Evolutionary conservation across 2,329 filamentous ascomycete genomes (phyloP).

Genomic region (Apiospora saccharicola): DNA sequence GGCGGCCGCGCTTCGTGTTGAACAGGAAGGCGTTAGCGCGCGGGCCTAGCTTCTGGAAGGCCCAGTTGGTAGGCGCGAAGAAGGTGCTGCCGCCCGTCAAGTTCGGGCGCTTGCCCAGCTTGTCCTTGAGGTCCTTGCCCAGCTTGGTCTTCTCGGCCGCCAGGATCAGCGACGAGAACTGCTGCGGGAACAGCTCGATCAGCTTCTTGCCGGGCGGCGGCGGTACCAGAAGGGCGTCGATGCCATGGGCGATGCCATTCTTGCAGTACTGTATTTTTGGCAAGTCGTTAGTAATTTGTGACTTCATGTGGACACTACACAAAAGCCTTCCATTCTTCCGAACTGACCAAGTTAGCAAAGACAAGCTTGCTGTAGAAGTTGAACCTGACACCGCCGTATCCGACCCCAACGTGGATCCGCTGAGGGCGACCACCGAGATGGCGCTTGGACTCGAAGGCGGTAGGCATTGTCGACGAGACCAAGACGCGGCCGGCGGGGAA

Average conservation of each 20-base stretch:
- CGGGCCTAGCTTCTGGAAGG: constrained; percentile 79
- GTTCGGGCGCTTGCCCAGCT: constrained; percentile 42
- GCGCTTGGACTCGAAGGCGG: constrained; percentile 62
- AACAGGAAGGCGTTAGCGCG: constrained; percentile 86
- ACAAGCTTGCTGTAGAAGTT: constrained; percentile 81
- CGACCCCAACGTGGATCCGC: constrained; percentile 73
- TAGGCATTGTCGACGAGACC: constrained; percentile 76
- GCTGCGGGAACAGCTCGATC: constrained; percentile 71
- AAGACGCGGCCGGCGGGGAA: constrained; percentile 74
- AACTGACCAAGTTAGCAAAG: constrained; percentile 71
- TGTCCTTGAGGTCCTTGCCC: constrained; percentile 63
- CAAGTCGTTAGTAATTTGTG: not conserved
- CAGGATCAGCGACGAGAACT: constrained; percentile 81
- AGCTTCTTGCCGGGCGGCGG: constrained; percentile 65
- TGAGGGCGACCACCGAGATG: constrained; percentile 72
- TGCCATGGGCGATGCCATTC: constrained; percentile 83
- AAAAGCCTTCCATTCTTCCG: not conserved
- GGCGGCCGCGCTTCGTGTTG: constrained; percentile 72
- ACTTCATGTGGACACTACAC: not conserved
- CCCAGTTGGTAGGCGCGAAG: constrained; percentile 82
- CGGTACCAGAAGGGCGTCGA: constrained; percentile 79
- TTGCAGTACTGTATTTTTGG: constrained; percentile 62
- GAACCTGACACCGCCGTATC: constrained; percentile 68
- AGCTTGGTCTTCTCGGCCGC: constrained; percentile 80
- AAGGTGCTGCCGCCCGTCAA: constrained; percentile 72